A percentile compares a stretch with the other conserved stretches of the same genome.
These are phyloP conservation scores for Metschnikowia vanudenii DNA, from an alignment of 805 yeast genomes.

Conservation along the genomic window DNA sequence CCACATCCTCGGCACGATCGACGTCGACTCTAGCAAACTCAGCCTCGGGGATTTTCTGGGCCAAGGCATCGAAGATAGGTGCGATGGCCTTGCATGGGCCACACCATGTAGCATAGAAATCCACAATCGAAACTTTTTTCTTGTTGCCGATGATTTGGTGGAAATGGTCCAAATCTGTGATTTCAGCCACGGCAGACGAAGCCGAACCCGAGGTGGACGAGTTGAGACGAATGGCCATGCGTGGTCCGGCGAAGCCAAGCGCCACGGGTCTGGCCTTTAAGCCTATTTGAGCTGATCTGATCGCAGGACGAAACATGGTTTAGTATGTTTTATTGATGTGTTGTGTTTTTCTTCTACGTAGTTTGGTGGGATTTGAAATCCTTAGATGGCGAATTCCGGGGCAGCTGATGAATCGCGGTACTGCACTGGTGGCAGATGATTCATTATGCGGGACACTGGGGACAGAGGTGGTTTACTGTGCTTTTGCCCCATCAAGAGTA, in stretches of 20 bases:
- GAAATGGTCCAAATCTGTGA: slow-evolving; percentile 29
- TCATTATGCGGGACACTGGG: too few species aligned
- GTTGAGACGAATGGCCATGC: slow-evolving; percentile 11
- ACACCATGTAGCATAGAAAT: slow-evolving; percentile 74
- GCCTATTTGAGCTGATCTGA: neutral
- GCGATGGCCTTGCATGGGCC: slow-evolving; percentile 76
- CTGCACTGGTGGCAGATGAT: slow-evolving; percentile 7
- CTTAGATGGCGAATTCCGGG: too few species aligned
- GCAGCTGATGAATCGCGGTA: neutral
- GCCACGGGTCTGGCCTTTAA: neutral
- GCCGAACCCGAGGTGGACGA: slow-evolving; percentile 6
- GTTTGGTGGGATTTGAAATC: too few species aligned
- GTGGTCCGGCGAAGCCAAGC: neutral
- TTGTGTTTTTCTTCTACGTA: neutral
- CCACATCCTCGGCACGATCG: slow-evolving; percentile 59
- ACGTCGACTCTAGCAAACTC: slow-evolving; percentile 71
- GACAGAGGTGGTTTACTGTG: too few species aligned
- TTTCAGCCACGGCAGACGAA: slow-evolving; percentile 27
- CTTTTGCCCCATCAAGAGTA: too few species aligned
- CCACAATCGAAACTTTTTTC: slow-evolving; percentile 51
- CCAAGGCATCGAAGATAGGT: slow-evolving; percentile 49
- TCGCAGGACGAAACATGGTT: slow-evolving; percentile 12
- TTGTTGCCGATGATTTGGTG: slow-evolving; percentile 22
- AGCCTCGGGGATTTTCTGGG: slow-evolving; percentile 48
- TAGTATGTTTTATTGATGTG: neutral